Conservation (phyloP, 164 flowering plant genomes). For the Vitis riparia region DNA sequence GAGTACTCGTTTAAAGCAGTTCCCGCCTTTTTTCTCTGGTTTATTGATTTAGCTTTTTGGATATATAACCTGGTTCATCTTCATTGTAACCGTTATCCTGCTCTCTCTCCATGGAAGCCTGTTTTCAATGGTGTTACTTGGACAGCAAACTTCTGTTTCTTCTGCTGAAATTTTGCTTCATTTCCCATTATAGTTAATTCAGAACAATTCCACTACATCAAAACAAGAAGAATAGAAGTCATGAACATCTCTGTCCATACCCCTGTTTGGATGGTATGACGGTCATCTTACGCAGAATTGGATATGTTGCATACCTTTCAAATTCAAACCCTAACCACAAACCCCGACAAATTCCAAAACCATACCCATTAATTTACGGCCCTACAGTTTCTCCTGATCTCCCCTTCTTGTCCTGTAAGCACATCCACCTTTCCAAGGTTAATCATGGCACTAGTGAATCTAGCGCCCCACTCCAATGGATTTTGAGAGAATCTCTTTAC, state of each 20-base stretch:
- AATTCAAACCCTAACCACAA: no score
- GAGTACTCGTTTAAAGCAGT: background rate
- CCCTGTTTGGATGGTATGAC: no score
- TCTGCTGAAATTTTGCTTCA: background rate
- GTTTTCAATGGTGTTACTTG: background rate
- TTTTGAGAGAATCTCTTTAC: slow-evolving; percentile 4
- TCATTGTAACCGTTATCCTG: background rate
- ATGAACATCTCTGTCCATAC: no score
- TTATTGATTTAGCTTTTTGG: background rate
- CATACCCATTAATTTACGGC: slow-evolving; percentile 9
- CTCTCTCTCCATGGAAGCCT: background rate
- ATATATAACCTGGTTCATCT: background rate
- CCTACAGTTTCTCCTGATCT: slow-evolving; percentile 22
- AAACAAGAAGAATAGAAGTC: no score
- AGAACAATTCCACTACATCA: no score
- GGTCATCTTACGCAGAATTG: no score
- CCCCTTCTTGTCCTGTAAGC: slow-evolving; percentile 25
- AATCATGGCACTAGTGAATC: slow-evolving; percentile 22
- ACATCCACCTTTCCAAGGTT: slow-evolving; percentile 20
- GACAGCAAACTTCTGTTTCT: background rate
- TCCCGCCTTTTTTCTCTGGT: background rate
- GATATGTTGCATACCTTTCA: no score
- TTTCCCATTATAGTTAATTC: no score
- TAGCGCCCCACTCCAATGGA: background rate
- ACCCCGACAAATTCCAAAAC: background rate